Percentiles rank a stretch among this genome's conserved stretches.
Conservation (phyloP, 345 rosid species). For the Toxicodendron radicans region DNA sequence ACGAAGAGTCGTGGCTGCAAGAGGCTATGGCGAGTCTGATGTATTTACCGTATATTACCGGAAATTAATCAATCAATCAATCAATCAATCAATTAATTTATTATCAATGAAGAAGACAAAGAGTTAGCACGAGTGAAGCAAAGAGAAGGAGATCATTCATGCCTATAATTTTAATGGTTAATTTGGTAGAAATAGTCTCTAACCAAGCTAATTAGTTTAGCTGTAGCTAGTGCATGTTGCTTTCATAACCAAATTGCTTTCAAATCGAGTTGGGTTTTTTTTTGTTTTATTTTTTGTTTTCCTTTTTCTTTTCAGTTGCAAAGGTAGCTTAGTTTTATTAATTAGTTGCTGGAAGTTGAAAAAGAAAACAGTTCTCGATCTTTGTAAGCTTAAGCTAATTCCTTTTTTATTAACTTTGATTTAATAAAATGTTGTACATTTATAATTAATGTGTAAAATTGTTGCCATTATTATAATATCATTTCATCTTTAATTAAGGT, state of each 20-base stretch:
- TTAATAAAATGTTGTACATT: too few relatives aligned
- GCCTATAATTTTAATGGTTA: too few relatives aligned
- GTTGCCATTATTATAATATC: too few relatives aligned
- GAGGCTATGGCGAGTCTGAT: constrained; percentile 74
- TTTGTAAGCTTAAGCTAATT: not conserved
- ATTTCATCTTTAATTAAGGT: not conserved
- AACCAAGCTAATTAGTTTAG: not conserved
- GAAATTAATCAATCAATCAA: not conserved
- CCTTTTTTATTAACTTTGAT: not conserved
- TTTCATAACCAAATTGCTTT: constrained; percentile 5
- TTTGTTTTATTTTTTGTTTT: too few relatives aligned
- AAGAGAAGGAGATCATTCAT: too few relatives aligned
- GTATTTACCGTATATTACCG: constrained; percentile 50
- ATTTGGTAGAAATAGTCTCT: not conserved
- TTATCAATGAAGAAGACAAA: not conserved
- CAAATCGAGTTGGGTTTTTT: not conserved
- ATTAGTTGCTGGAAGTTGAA: constrained; percentile 2
- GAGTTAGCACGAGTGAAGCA: not conserved
- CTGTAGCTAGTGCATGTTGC: not conserved
- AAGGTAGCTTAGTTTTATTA: not conserved
- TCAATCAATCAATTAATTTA: not conserved
- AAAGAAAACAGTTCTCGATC: not conserved
- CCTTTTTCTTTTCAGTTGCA: not conserved
- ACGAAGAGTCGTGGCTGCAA: constrained; percentile 66
- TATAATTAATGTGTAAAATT: too few relatives aligned